These are phyloP conservation scores for Blastocladiella emersonii DNA, from an alignment of 371 early-diverging fungal genomes.

Conservation along the genomic window DNA sequence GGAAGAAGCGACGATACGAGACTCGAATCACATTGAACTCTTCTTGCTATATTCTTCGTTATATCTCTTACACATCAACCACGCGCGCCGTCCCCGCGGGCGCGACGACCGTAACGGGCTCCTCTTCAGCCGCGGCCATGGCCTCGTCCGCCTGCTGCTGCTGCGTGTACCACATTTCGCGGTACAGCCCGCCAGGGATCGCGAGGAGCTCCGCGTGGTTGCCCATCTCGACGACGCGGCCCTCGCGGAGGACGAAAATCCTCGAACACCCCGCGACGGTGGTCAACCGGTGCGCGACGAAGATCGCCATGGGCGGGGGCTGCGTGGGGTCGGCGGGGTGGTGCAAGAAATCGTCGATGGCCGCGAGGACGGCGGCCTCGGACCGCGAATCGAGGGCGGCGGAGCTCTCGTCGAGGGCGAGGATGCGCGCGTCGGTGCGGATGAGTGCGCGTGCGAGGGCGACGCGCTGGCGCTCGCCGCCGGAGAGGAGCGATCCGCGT, in stretches of 20 bases:
- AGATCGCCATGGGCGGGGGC: constrained; percentile 40
- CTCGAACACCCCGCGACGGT: constrained; percentile 64
- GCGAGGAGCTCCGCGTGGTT: constrained; percentile 49
- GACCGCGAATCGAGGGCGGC: constrained; percentile 84
- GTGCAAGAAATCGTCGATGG: constrained; percentile 53
- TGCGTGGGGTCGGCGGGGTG: constrained; percentile 24
- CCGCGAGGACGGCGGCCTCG: constrained; percentile 62
- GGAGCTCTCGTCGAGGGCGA: constrained; percentile 88
- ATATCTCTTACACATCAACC: too few species aligned
- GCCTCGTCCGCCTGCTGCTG: constrained; percentile 7
- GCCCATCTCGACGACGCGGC: constrained; percentile 48
- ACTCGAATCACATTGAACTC: too few species aligned
- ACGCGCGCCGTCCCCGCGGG: too few species aligned
- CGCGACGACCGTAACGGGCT: too few species aligned
- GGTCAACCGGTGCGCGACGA: constrained; percentile 63
- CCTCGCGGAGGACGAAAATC: constrained; percentile 59
- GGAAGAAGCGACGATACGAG: too few species aligned
- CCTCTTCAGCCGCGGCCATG: neutral
- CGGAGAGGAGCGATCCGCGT: constrained; percentile 63
- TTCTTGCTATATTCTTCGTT: too few species aligned
- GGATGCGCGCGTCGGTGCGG: constrained; percentile 50
- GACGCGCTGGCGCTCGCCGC: constrained; percentile 70
- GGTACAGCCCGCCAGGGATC: constrained; percentile 50
- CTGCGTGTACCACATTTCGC: constrained; percentile 74
- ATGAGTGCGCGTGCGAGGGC: constrained; percentile 64